Percentiles rank a stretch among this genome's conserved stretches.
phyloP scores from a whole-genome alignment of 768 basidiomycete species.

The Coprinopsis cinerea region DNA sequence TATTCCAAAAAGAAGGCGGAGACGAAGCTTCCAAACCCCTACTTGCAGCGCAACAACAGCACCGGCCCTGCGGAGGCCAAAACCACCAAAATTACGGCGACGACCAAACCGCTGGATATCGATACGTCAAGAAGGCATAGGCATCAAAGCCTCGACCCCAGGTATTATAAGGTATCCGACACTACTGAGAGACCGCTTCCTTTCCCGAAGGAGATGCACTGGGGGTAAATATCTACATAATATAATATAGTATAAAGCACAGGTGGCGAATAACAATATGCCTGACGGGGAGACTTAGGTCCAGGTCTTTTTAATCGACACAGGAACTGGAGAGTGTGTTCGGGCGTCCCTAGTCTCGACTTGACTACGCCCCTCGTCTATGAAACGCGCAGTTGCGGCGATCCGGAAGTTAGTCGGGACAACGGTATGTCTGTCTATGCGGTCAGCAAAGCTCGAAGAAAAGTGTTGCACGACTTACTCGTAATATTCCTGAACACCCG shows the following conservation, averaged over 20 bases:
- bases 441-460: neutral
- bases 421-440: slow-evolving; percentile 59
- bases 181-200: neutral
- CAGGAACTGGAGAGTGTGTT: no score
- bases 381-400: slow-evolving; percentile 74
- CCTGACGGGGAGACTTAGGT: no score
- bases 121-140: neutral
- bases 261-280: neutral
- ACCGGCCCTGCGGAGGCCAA: neutral
- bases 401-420: slow-evolving; percentile 71
- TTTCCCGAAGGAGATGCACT: neutral
- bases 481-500: slow-evolving; percentile 59
- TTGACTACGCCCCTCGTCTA: neutral
- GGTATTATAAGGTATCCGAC: neutral
- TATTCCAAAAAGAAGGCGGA: slow-evolving; percentile 53
- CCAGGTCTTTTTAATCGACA: no score
- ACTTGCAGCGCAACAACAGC: neutral
- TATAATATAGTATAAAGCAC: neutral
- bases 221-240: neutral
- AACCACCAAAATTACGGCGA: neutral
- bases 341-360: neutral
- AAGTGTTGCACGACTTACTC: slow-evolving; percentile 40
- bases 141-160: neutral
- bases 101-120: neutral
- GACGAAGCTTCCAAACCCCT: neutral